Base-by-base conservation (phyloP, 2,329 filamentous ascomycete species). In the Verticillium nubilum region DNA sequence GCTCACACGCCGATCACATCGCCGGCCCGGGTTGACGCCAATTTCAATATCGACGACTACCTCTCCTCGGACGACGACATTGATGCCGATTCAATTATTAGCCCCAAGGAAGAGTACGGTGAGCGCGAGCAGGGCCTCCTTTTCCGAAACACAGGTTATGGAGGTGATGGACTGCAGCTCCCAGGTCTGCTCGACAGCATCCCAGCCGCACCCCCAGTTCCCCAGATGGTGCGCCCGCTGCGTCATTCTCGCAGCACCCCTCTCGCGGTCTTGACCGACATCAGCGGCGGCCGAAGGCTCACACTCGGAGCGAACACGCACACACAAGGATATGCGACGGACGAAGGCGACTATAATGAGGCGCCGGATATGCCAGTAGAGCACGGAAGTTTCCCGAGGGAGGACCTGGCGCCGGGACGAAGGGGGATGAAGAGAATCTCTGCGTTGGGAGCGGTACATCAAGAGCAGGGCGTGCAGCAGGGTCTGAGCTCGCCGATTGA, bases 41-140 rank as follows among this genome's bases (percentile, higher is more conserved):
- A 35, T 10, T 74, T 75, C 64, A 74, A 74, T 60, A 73, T 76
- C 7, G 73, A 76, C 59, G 74, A 76, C 61, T 73, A 74, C 60
- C 37, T 75, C 17, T 75, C 73, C 1, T 71, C 72, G 1, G 74
- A 75, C 54, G 70, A 72, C n/a, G 72, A 74, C 9, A 66, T 71
- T 0, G 75, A 77, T 56, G 70, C 69, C 17, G 74, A 76, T 17
- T 73, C 71, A 0, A 67, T 76, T 9, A 66, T 63, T 12, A 63
- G 61, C 28, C 37, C 25, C 1, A 47, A 33, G 54, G 64, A n/a
- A 57, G 65, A 31, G 52, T 65, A 28, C 64, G 67, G 64, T 10
- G 68, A 69, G 13, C 69, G 70, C 23, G 75, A 76, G 50, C 73
- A 76, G 54, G 68, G 71, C 4, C 67, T 78, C 0, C 62, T 78